Evolutionary conservation across 2,329 filamentous ascomycete genomes (phyloP).

Genomic region (Botrytis aclada): DNA sequence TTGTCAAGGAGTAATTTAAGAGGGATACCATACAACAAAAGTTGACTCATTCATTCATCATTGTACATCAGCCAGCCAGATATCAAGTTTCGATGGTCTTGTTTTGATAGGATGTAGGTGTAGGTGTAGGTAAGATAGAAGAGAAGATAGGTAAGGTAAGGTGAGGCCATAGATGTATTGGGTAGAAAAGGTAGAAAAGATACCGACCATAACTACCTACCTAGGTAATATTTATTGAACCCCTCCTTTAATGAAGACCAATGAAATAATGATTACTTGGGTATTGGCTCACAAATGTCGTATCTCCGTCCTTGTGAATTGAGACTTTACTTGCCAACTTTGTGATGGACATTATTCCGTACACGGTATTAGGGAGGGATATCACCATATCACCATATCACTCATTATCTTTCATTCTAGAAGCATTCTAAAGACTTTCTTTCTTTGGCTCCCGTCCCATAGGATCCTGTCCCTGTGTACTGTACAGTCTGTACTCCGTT

Average conservation of each 20-base stretch:
- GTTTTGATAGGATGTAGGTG: constrained; percentile 1
- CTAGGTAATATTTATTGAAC: not conserved
- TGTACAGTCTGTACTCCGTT: not conserved
- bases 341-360: not conserved
- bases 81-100: not conserved
- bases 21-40: not conserved
- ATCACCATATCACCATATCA: not conserved
- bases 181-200: not conserved
- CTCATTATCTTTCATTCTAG: not conserved
- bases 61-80: not conserved
- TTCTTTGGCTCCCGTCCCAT: not conserved
- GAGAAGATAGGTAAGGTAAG: not conserved
- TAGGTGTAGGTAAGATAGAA: not conserved
- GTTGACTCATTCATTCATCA: not conserved
- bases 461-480: not conserved
- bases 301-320: not conserved
- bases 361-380: not conserved
- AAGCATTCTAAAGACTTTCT: not conserved
- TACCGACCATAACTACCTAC: not conserved
- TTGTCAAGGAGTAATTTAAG: not conserved
- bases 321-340: not conserved
- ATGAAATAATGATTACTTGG: not conserved
- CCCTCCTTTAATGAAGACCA: not conserved
- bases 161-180: not conserved
- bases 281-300: not conserved